A percentile compares a stretch with the other conserved stretches of the same genome.
Evolutionary conservation across 495 filamentous ascomycete genomes (phyloP).

Genomic region (Penicillium bialowiezense): DNA sequence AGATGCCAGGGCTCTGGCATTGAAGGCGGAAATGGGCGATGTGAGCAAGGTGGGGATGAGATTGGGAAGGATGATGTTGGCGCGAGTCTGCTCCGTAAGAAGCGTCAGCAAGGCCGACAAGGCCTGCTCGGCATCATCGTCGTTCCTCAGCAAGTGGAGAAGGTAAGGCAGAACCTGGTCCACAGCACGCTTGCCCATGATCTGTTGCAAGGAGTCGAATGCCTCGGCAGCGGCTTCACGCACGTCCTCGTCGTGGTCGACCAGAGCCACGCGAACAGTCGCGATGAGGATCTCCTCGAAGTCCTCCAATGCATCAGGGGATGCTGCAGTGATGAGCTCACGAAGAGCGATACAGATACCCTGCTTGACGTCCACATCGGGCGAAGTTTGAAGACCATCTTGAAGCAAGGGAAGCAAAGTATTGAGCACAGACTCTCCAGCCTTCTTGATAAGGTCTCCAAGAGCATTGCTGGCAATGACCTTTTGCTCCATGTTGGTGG

Average conservation of each 20-base stretch:
- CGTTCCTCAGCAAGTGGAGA: constrained; percentile 77
- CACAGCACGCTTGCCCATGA: constrained; percentile 87
- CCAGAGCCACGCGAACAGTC: constrained; percentile 88
- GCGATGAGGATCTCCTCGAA: constrained; percentile 94
- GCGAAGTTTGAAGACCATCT: constrained; percentile 82
- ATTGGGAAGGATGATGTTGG: constrained; percentile 94
- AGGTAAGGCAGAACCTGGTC: constrained; percentile 94
- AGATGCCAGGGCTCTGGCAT: constrained; percentile 88
- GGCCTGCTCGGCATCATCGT: constrained; percentile 87
- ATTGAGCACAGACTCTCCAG: constrained; percentile 87
- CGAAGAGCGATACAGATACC: constrained; percentile 95
- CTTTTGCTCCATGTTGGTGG: constrained; percentile 96
- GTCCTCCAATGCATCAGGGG: constrained; percentile 83
- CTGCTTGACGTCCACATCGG: constrained; percentile 91
- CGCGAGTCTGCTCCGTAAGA: constrained; percentile 87
- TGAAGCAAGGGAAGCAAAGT: constrained; percentile 88
- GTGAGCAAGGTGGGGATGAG: constrained; percentile 88
- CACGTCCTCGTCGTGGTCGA: constrained; percentile 84
- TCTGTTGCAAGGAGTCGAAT: constrained; percentile 90
- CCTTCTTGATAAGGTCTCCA: constrained; percentile 93
- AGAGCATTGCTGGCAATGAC: constrained; percentile 96
- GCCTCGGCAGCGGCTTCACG: constrained; percentile 95
- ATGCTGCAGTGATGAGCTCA: constrained; percentile 90
- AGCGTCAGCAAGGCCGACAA: constrained; percentile 88
- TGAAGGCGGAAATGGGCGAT: constrained; percentile 90